Base-by-base conservation (phyloP, 148 eudicot genomes). In the Vaccinium vitisidaea region DNA sequence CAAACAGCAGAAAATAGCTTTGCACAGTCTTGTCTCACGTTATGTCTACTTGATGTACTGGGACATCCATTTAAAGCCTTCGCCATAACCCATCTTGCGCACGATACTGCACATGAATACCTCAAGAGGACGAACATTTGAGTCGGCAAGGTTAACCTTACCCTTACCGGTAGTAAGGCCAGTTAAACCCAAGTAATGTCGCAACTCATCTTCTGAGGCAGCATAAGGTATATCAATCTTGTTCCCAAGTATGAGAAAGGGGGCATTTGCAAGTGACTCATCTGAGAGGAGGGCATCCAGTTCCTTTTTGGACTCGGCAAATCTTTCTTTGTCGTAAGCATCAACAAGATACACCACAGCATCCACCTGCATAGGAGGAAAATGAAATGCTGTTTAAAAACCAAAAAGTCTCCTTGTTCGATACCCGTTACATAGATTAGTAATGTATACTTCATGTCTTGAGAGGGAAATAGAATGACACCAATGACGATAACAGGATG, bases 31-130 rank as follows among this genome's bases (percentile, higher is more conserved):
- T 36, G 54, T 55, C 43, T 59, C 13, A 6, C 12, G 0, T 52
- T 77, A 8, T 27, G 58, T 52, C 86, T 90, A 92, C 76, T 94
- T 88, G 82, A 94, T 92, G 83, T 94, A 94, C 84, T 93, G 92
- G 55, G 98, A 93, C 48, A 92, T 83, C 98, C 98, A 94, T 86
- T 90, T 89, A 80, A 94, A 94, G 27, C 98, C 95, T 50, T 93
- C 94, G 19, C 98, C 94, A 79, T 93, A 94, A 5, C 95, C 97
- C 97, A 92, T 94, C 88, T 92, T 94, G 25, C 95, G 89, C 21
- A 92, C 97, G 39, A 94, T 93, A 89, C 94, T 94, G 85, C 95
- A 93, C 95, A 94, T 93, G 83, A 93, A 93, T 32, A 93, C 91
- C 88, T 94, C 95, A 2, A 93, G 69, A 2, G 98, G 95, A 4